Evolutionary conservation across 2,329 filamentous ascomycete species (phyloP).

Genomic region (Aspergillus fischeri): DNA sequence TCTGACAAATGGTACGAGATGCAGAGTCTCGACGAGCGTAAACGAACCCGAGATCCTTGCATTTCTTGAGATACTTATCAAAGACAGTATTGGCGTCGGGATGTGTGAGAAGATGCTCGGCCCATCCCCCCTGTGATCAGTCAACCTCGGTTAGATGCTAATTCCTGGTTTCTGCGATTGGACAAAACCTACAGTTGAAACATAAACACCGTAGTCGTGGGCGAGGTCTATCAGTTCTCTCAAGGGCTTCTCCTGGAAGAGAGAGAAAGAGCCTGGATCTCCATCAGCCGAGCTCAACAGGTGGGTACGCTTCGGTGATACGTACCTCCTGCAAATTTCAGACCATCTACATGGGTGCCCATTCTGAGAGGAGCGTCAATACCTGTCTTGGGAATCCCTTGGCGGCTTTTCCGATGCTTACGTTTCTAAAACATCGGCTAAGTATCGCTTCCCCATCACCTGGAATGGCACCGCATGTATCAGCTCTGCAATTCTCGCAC

Average conservation of each 20-base stretch:
- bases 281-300: not conserved
- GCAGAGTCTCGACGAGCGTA: not conserved
- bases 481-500: not conserved
- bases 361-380: slow-evolving; percentile 35
- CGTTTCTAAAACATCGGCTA: slow-evolving; percentile 53
- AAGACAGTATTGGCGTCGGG: slow-evolving; percentile 43
- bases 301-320: not conserved
- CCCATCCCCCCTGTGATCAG: slow-evolving; percentile 46
- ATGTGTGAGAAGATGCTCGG: slow-evolving; percentile 51
- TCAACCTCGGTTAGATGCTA: not conserved
- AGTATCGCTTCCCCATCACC: slow-evolving; percentile 51
- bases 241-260: slow-evolving; percentile 46
- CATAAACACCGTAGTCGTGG: slow-evolving; percentile 48
- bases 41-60: slow-evolving; percentile 47
- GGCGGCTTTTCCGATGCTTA: slow-evolving; percentile 19
- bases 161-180: not conserved
- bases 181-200: slow-evolving; percentile 43
- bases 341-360: slow-evolving; percentile 52
- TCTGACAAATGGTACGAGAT: slow-evolving; percentile 1
- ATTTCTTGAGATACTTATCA: slow-evolving; percentile 51
- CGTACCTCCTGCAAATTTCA: slow-evolving; percentile 52
- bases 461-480: slow-evolving; percentile 11
- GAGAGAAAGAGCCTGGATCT: slow-evolving; percentile 45
- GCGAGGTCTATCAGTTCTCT: slow-evolving; percentile 49
- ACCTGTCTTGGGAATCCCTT: not conserved